These are phyloP conservation scores for Spathaspora hagerdaliae DNA, from an alignment of 805 yeast genomes.

Conservation along the genomic window DNA sequence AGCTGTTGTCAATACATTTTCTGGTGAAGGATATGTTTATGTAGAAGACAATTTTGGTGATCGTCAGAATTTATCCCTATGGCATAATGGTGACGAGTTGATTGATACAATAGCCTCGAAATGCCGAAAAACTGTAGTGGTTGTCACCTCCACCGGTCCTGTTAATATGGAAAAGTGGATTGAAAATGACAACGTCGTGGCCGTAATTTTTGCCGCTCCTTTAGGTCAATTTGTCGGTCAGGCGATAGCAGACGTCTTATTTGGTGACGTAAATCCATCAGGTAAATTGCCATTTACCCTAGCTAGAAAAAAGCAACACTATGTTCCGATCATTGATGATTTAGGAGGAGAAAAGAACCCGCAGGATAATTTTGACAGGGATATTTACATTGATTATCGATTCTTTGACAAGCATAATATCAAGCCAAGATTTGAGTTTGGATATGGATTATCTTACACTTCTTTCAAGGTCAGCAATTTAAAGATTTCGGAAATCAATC, in stretches of 20 bases:
- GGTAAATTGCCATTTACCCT: conserved; percentile 63
- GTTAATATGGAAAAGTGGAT: conserved; percentile 56
- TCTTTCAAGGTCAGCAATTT: conserved; percentile 34
- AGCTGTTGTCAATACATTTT: conserved; percentile 49
- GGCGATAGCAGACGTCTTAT: conserved; percentile 54
- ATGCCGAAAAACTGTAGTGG: conserved; percentile 54
- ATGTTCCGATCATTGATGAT: conserved; percentile 43
- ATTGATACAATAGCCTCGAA: conserved; percentile 45
- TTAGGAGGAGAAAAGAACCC: conserved; percentile 25
- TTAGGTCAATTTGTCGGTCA: conserved; percentile 55
- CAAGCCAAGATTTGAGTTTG: conserved; percentile 58
- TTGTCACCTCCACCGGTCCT: conserved; percentile 59
- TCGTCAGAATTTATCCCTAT: conserved; percentile 46
- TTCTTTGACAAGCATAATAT: conserved; percentile 54
- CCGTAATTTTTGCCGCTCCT: conserved; percentile 52
- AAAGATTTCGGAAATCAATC: conserved; percentile 35
- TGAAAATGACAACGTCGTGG: conserved; percentile 56
- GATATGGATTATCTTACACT: conserved; percentile 57
- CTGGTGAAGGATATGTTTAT: conserved; percentile 58
- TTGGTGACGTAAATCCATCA: conserved; percentile 60
- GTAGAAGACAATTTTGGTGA: conserved; percentile 61
- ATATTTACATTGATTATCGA: conserved; percentile 51
- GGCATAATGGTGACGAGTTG: conserved; percentile 57
- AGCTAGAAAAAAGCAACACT: conserved; percentile 46
- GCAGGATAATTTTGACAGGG: conserved; percentile 45